phyloP scores from a whole-genome alignment of 2,329 filamentous ascomycete species.

The Daldinia sp. region DNA sequence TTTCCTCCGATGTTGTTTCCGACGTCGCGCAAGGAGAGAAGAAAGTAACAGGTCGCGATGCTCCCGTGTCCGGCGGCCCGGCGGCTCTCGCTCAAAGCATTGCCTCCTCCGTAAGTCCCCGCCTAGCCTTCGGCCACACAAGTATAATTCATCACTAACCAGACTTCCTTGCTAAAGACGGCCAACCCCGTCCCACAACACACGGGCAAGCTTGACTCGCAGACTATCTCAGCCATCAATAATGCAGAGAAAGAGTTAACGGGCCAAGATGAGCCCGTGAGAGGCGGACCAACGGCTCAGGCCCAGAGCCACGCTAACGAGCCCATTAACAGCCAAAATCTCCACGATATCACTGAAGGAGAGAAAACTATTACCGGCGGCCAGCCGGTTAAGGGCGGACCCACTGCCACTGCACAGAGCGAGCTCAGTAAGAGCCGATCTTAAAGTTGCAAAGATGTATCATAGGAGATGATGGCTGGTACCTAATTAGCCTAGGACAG shows the following conservation, averaged over 20 bases:
- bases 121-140: neutral
- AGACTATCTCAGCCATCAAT: slow-evolving; percentile 52
- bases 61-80: slow-evolving; percentile 47
- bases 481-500: neutral
- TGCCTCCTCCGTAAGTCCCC: slow-evolving; percentile 18
- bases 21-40: slow-evolving; percentile 53
- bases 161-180: slow-evolving; percentile 1
- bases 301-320: slow-evolving; percentile 51
- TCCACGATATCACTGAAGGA: slow-evolving; percentile 53
- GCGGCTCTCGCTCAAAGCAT: slow-evolving; percentile 48
- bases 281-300: slow-evolving; percentile 51
- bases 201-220: slow-evolving; percentile 38
- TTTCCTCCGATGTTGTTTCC: slow-evolving; percentile 47
- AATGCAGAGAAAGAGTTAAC: slow-evolving; percentile 51
- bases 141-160: neutral
- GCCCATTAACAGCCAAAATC: slow-evolving; percentile 45
- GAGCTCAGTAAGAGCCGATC: slow-evolving; percentile 39
- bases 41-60: slow-evolving; percentile 46
- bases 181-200: slow-evolving; percentile 14
- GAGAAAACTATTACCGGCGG: slow-evolving; percentile 51
- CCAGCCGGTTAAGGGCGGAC: slow-evolving; percentile 48
- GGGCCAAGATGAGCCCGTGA: slow-evolving; percentile 46
- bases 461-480: neutral
- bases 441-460: neutral
- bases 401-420: slow-evolving; percentile 51